Conservation (phyloP, 106 monocot genomes). For the Narthecium ossifragum region DNA sequence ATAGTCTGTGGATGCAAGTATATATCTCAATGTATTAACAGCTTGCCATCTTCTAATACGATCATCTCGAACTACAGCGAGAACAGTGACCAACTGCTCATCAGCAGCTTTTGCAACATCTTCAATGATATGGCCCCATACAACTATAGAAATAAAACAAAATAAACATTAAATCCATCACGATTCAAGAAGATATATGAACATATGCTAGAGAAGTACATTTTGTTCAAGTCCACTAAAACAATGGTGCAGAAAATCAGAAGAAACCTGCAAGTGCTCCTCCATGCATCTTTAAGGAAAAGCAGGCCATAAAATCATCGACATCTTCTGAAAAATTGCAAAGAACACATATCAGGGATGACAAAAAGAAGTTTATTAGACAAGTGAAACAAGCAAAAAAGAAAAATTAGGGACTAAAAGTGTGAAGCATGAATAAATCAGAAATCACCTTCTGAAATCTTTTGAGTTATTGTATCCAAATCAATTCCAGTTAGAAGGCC, state of each 20-base stretch:
- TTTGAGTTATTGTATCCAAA: constrained; percentile 23
- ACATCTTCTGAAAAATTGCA: constrained; percentile 44
- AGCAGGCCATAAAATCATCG: constrained; percentile 42
- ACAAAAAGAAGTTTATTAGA: not conserved
- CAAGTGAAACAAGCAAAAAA: constrained; percentile 10
- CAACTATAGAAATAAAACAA: constrained; percentile 52
- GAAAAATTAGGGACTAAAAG: not conserved
- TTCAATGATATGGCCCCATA: constrained; percentile 63
- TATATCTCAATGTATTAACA: constrained; percentile 47
- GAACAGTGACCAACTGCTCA: constrained; percentile 31
- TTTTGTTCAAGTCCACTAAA: too few species aligned
- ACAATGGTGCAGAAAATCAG: not conserved
- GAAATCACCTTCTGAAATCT: constrained; percentile 34
- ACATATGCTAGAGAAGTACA: too few species aligned
- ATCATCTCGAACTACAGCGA: constrained; percentile 32
- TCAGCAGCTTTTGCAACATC: constrained; percentile 57
- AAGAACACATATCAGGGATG: constrained; percentile 14
- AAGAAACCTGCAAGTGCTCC: constrained; percentile 74
- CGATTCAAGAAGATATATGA: too few species aligned
- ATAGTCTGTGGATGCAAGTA: constrained; percentile 51
- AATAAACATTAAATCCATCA: not conserved
- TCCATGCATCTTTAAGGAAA: constrained; percentile 53
- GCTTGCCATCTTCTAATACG: constrained; percentile 49
- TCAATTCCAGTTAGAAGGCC: constrained; percentile 70
- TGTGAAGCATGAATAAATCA: not conserved